These are phyloP conservation scores for Parafenestella ontariensis DNA, from an alignment of 2,329 filamentous ascomycete genomes.

Conservation along the genomic window DNA sequence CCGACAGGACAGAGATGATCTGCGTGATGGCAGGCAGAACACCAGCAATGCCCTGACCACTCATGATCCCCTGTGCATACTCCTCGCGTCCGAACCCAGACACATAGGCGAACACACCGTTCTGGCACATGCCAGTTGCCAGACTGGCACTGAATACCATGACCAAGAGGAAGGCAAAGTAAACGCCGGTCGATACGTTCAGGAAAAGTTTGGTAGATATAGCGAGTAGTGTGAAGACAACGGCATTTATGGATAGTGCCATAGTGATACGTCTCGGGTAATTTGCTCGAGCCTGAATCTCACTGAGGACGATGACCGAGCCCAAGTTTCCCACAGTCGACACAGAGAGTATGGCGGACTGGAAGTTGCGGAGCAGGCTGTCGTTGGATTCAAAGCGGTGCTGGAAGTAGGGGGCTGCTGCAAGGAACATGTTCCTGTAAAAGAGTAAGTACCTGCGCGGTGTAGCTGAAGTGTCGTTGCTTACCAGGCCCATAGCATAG, in stretches of 20 bases:
- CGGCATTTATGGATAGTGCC: slow-evolving; percentile 78
- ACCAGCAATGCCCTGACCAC: slow-evolving; percentile 88
- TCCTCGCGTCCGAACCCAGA: slow-evolving; percentile 82
- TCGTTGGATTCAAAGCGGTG: slow-evolving; percentile 74
- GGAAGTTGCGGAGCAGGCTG: slow-evolving; percentile 81
- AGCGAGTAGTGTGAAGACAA: slow-evolving; percentile 78
- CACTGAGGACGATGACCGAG: slow-evolving; percentile 77
- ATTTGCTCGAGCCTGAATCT: slow-evolving; percentile 80
- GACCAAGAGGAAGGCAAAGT: slow-evolving; percentile 81
- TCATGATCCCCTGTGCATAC: slow-evolving; percentile 97
- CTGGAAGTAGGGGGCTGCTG: slow-evolving; percentile 92
- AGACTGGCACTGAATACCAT: slow-evolving; percentile 82
- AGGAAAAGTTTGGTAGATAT: slow-evolving; percentile 77
- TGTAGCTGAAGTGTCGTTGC: slow-evolving; percentile 27
- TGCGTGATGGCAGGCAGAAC: slow-evolving; percentile 89
- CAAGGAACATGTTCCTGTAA: slow-evolving; percentile 94
- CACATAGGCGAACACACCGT: slow-evolving; percentile 92
- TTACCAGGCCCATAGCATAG: slow-evolving; percentile 98
- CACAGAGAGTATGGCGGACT: slow-evolving; percentile 85
- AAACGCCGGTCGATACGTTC: slow-evolving; percentile 66
- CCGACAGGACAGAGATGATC: slow-evolving; percentile 78
- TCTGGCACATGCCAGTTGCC: slow-evolving; percentile 87
- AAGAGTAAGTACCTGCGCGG: slow-evolving; percentile 14
- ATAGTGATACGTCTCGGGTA: slow-evolving; percentile 86
- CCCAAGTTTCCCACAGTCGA: slow-evolving; percentile 83